phyloP scores from a whole-genome alignment of 2,329 filamentous ascomycete species.

The Fusarium anthophilum region DNA sequence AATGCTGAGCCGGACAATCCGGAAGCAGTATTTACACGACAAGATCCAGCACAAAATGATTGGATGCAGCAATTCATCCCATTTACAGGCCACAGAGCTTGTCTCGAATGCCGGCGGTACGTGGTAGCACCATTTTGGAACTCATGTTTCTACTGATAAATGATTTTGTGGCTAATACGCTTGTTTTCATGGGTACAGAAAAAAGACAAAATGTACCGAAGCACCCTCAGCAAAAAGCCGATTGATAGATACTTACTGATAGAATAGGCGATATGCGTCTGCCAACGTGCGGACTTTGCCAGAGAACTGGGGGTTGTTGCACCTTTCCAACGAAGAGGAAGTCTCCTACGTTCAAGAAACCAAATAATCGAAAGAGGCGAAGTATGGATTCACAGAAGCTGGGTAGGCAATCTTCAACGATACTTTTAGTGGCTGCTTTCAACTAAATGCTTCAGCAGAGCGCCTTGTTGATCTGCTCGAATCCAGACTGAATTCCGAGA shows the following conservation, averaged over 20 bases:
- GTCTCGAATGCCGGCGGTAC: background rate
- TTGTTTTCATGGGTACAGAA: background rate
- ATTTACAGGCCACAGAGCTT: background rate
- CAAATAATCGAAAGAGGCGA: background rate
- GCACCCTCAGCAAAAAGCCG: fast-evolving
- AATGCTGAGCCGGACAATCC: background rate
- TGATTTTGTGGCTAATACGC: background rate
- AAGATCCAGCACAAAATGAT: no score
- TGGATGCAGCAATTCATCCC: background rate
- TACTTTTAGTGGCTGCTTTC: background rate
- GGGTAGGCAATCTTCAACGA: background rate
- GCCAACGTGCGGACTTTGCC: background rate
- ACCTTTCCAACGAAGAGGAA: background rate
- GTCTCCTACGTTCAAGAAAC: background rate
- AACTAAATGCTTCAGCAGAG: background rate
- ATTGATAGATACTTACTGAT: background rate
- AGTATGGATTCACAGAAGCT: background rate
- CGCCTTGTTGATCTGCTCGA: background rate
- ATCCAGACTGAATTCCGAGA: background rate
- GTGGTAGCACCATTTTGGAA: background rate
- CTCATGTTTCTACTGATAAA: background rate
- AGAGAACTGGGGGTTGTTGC: background rate
- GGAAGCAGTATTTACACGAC: background rate
- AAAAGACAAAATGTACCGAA: background rate
- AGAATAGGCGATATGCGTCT: background rate